phyloP scores from a whole-genome alignment of 1,139 yeast genomes.

The Pichia sp. region DNA sequence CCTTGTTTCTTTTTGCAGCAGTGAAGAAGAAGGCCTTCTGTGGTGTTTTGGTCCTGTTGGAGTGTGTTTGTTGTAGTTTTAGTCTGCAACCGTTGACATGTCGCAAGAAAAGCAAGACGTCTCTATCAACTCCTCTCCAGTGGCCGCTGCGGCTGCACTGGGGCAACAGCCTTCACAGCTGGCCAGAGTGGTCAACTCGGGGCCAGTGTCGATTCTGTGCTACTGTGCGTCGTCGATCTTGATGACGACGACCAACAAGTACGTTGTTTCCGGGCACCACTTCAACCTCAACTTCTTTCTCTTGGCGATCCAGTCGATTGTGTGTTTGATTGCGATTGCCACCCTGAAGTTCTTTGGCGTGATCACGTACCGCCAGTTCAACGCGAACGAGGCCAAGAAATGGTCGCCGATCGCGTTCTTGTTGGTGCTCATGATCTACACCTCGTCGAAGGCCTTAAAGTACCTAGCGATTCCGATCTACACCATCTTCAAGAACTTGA shows the following conservation, averaged over 20 bases:
- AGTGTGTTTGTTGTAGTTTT: not conserved
- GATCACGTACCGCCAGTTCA: constrained; percentile 82
- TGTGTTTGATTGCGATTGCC: constrained; percentile 72
- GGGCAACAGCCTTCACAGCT: constrained; percentile 17
- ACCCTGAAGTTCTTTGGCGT: constrained; percentile 67
- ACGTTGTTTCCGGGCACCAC: constrained; percentile 73
- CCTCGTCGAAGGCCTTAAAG: constrained; percentile 92
- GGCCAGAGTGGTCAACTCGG: constrained; percentile 61
- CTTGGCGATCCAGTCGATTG: constrained; percentile 74
- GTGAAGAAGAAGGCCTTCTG: too few relatives aligned
- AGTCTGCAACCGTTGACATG: constrained; percentile 8
- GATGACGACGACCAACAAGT: constrained; percentile 98
- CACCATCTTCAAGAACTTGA: constrained; percentile 95
- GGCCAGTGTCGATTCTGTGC: constrained; percentile 77
- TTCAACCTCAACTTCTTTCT: constrained; percentile 91
- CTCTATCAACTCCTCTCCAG: constrained; percentile 19
- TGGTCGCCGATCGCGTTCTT: constrained; percentile 92
- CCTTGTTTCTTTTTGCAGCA: not conserved
- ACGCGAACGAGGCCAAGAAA: constrained; percentile 83
- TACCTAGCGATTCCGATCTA: constrained; percentile 89
- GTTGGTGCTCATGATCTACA: constrained; percentile 91
- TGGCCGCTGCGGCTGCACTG: constrained; percentile 15
- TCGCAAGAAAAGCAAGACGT: constrained; percentile 24
- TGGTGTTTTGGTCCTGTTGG: not conserved
- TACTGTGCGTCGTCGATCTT: constrained; percentile 91